Conservation (phyloP, 805 yeast genomes). For the Blastobotrys mokoenaii region DNA sequence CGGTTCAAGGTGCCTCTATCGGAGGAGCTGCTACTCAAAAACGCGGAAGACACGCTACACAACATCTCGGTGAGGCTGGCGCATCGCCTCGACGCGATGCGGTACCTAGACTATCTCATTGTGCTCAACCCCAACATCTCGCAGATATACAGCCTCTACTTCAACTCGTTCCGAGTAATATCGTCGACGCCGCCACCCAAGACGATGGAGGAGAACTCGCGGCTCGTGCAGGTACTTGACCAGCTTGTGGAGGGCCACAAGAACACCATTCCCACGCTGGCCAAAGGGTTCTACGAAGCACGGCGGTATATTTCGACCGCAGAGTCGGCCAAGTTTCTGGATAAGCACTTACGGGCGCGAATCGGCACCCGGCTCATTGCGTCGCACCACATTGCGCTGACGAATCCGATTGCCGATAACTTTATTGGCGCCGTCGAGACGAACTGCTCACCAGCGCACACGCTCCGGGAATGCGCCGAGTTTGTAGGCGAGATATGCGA, state of each 20-base stretch:
- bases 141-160: conserved; percentile 62
- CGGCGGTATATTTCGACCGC: conserved; percentile 36
- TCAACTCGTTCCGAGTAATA: conserved; percentile 54
- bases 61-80: conserved; percentile 39
- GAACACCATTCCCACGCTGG: conserved; percentile 73
- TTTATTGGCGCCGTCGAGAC: conserved; percentile 62
- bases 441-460: conserved; percentile 51
- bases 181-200: conserved; percentile 35
- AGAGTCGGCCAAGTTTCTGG: conserved; percentile 55
- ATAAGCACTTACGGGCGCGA: conserved; percentile 71
- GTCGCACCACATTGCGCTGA: conserved; percentile 69
- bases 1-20: conserved; percentile 8
- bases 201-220: conserved; percentile 45
- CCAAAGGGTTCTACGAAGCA: conserved; percentile 75
- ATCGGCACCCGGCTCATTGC: conserved; percentile 81
- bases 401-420: conserved; percentile 38
- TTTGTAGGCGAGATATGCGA: conserved; percentile 77
- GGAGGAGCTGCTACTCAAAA: conserved; percentile 21
- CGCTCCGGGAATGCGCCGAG: conserved; percentile 56
- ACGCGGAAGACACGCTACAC: conserved; percentile 22
- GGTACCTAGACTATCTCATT: conserved; percentile 73
- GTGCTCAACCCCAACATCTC: conserved; percentile 83
- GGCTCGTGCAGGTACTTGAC: conserved; percentile 45
- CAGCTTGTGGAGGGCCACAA: conserved; percentile 67
- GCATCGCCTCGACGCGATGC: conserved; percentile 58